Evolutionary conservation across 129 eudicot genomes (phyloP).

Genomic region (Flaveria robusta): DNA sequence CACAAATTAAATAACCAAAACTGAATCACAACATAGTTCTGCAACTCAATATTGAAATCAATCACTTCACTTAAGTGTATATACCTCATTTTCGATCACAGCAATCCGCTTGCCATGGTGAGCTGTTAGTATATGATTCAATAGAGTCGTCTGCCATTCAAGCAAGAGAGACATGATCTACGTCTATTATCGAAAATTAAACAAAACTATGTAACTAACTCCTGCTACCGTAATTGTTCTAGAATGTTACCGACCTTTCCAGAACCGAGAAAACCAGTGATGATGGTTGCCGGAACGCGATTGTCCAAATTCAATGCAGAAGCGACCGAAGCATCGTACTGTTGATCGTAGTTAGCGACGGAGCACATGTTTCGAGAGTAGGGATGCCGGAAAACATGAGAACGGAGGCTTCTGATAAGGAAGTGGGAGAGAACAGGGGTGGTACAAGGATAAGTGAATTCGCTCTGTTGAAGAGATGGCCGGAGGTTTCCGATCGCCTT

Average conservation of each 20-base stretch:
- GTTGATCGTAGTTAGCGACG: constrained; percentile 41
- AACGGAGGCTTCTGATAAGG: constrained; percentile 38
- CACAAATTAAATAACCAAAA: neutral
- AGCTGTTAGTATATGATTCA: constrained; percentile 92
- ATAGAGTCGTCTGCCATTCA: constrained; percentile 72
- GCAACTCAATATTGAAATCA: too few species aligned
- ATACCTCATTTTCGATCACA: constrained; percentile 95
- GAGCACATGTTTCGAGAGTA: constrained; percentile 46
- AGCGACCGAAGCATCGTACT: constrained; percentile 45
- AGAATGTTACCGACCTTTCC: constrained; percentile 59
- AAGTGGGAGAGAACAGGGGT: constrained; percentile 31
- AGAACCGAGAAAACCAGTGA: constrained; percentile 96
- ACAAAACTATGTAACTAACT: too few species aligned
- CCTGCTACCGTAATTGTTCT: neutral
- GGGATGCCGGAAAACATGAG: constrained; percentile 29
- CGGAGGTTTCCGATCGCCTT: constrained; percentile 37
- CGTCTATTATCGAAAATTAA: neutral
- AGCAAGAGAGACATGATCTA: constrained; percentile 13
- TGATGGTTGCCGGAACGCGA: constrained; percentile 86
- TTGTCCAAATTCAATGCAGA: constrained; percentile 68
- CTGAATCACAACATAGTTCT: neutral
- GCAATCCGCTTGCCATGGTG: constrained; percentile 97
- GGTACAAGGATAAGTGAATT: constrained; percentile 12
- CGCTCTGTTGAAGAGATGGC: constrained; percentile 26
- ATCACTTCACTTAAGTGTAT: too few species aligned